Base-by-base conservation (phyloP, 352 stramenopile genomes). In the Phytophthora boehmeriae region DNA sequence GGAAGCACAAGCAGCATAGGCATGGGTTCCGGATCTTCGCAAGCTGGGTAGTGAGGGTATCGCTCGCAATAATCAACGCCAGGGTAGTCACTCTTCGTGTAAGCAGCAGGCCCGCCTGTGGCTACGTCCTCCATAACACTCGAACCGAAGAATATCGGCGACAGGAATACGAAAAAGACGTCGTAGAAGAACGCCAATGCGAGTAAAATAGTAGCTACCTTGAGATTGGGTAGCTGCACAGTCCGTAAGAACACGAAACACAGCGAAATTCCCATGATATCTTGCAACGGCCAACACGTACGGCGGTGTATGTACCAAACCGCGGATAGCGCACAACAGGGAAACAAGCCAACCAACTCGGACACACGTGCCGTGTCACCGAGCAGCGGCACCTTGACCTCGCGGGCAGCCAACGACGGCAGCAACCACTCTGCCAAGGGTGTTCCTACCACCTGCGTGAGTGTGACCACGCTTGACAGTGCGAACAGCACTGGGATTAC, bases 131-230 rank as follows among this genome's bases (percentile, higher is more conserved):
- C 88, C 95, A 98, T 98, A 39, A 98, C 86, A 38, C 76, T 95
- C 27, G 74, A 81, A 9, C 83, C 83, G 64, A 97, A 97, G 43
- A 98, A 72, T 16, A 87, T 73, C 1, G 95, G 94, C 28, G 90
- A 97, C 17, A 98, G 52, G 75, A 98, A 98, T 32, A 98, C 94
- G 71, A 98, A 98, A 66, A 98, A 98, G 41, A 98, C 94, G 66
- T 98, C 95, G 71, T 98, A 98, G 51, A 88, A 86, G 65, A 98
- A 98, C 1, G 93, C 93, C 28, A 98, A 74, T 13, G 85, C 81
- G 30, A 98, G 79, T 28, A 98, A 50, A 8, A 98, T 72, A 0
- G 89, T 83, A 22, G 89, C 93, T 1, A 98, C 92, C 60, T 91
- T 90, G 49, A 98, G 88, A 34, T 78, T 95, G 30, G 96, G 95